A percentile compares a stretch with the other conserved stretches of the same genome.
Evolutionary conservation across 2,329 filamentous ascomycete species (phyloP).

Genomic region (Phoma sp.): DNA sequence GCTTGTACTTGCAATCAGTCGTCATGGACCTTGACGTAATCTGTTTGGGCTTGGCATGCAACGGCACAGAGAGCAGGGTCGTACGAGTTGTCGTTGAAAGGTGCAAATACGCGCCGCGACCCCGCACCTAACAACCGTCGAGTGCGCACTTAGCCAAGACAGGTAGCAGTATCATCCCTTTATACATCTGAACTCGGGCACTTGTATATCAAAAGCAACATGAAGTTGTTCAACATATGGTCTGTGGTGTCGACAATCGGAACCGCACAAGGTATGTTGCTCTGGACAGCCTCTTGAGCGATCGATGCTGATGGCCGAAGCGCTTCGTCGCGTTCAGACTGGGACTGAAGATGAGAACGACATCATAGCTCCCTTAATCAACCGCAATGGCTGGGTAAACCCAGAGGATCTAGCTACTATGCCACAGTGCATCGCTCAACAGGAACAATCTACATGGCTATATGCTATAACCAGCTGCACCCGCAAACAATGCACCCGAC

Average conservation of each 20-base stretch:
- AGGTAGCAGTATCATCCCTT: no score
- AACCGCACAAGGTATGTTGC: background rate
- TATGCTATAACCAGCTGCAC: slow-evolving; percentile 43
- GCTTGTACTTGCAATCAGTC: no score
- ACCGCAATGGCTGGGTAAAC: slow-evolving; percentile 41
- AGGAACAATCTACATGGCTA: slow-evolving; percentile 42
- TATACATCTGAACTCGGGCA: background rate
- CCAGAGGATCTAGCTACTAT: slow-evolving; percentile 44
- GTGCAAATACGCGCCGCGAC: background rate
- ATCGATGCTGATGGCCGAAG: background rate
- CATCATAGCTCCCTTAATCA: background rate
- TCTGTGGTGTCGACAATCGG: background rate
- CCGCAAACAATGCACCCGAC: slow-evolving; percentile 35
- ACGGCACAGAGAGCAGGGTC: no score
- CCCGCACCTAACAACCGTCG: background rate
- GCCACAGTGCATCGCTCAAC: slow-evolving; percentile 48
- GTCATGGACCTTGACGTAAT: no score
- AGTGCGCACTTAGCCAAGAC: no score
- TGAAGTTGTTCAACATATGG: background rate
- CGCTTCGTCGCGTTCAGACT: background rate
- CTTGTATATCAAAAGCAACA: no score
- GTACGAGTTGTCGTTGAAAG: no score
- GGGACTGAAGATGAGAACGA: background rate
- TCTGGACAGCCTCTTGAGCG: background rate
- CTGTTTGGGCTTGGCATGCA: no score